phyloP scores from a whole-genome alignment of 1,284 basidiomycete genomes.

The Irpex sp. region DNA sequence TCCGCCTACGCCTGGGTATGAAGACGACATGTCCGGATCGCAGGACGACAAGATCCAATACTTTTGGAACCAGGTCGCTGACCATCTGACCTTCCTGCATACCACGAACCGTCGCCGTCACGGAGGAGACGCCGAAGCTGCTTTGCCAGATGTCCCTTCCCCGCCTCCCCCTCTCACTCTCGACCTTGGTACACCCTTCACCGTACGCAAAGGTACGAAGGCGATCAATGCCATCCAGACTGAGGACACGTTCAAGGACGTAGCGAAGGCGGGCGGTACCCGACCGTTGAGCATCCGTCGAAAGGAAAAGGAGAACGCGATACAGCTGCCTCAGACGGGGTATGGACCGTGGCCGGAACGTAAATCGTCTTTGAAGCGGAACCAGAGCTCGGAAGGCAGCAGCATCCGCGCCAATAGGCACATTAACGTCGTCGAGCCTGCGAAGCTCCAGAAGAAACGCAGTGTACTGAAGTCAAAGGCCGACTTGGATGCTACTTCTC shows the following conservation, averaged over 20 bases:
- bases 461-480: slow-evolving; percentile 17
- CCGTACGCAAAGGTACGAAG: not conserved
- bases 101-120: slow-evolving; percentile 23
- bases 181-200: slow-evolving; percentile 11
- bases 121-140: not conserved
- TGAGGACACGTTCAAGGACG: not conserved
- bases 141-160: slow-evolving; percentile 14
- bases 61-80: slow-evolving; percentile 81
- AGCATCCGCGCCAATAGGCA: slow-evolving; percentile 25
- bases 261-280: slow-evolving; percentile 15
- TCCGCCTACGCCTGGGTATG: not conserved
- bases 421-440: slow-evolving; percentile 51
- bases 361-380: slow-evolving; percentile 40
- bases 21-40: slow-evolving; percentile 35
- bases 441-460: slow-evolving; percentile 41
- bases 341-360: slow-evolving; percentile 19
- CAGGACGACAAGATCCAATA: slow-evolving; percentile 71
- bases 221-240: slow-evolving; percentile 7
- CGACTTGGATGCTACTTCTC: slow-evolving; percentile 25
- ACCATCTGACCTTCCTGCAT: slow-evolving; percentile 75
- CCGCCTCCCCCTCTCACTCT: slow-evolving; percentile 12
- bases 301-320: slow-evolving; percentile 29
- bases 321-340: not conserved
- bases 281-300: slow-evolving; percentile 31
- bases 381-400: slow-evolving; percentile 20